phyloP scores from a whole-genome alignment of 805 yeast species.

The Metschnikowia shivogae region DNA sequence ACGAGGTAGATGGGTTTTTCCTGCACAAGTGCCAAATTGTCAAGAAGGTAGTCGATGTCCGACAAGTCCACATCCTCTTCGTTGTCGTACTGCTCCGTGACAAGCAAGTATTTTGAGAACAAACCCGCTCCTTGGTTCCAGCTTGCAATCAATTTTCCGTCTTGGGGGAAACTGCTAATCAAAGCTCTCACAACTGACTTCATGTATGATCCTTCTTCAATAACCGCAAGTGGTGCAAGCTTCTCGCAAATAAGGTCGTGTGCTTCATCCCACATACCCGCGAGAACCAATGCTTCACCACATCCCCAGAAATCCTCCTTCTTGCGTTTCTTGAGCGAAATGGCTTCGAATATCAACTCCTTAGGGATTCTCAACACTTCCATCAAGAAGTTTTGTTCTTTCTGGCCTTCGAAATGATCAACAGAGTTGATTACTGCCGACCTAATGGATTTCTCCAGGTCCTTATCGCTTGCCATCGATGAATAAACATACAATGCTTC shows the following conservation, averaged over 20 bases:
- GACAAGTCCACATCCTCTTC: conserved; percentile 15
- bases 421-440: conserved; percentile 32
- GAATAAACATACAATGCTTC: conserved; percentile 63
- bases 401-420: conserved; percentile 19
- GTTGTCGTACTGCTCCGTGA: conserved; percentile 15
- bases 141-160: conserved; percentile 34
- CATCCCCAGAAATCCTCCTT: conserved; percentile 54
- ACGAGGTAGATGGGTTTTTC: conserved; percentile 10
- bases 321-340: conserved; percentile 53
- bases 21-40: conserved; percentile 42
- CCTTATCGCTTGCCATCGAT: conserved; percentile 48
- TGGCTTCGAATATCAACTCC: conserved; percentile 47
- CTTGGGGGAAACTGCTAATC: conserved; percentile 41
- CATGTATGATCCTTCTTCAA: conserved; percentile 38
- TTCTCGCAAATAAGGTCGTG: conserved; percentile 50
- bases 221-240: conserved; percentile 73
- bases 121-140: conserved; percentile 61
- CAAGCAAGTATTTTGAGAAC: conserved; percentile 46
- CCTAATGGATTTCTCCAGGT: conserved; percentile 40
- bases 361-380: conserved; percentile 46
- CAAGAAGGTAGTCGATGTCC: conserved; percentile 38
- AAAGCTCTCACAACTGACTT: conserved; percentile 38
- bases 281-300: conserved; percentile 56
- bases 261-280: conserved; percentile 58
- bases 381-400: conserved; percentile 34